Conservation (phyloP, 306 rosid species). For the Albizia julibrissin region DNA sequence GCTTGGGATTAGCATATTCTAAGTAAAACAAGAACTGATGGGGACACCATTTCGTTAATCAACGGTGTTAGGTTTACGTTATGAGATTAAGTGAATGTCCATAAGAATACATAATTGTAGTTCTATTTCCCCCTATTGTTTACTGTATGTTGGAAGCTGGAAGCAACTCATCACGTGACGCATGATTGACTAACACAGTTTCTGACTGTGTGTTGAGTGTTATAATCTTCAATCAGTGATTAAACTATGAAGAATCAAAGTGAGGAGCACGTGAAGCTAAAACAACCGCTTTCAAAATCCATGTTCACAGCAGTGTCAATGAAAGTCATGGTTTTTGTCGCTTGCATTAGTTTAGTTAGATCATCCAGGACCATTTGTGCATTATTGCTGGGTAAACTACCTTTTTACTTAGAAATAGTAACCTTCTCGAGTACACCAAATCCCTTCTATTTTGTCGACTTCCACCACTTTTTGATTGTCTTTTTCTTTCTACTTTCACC, state of each 20-base stretch:
- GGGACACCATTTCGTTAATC: background rate
- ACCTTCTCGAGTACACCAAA: constrained; percentile 18
- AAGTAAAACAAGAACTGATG: background rate
- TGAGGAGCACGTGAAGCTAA: constrained; percentile 46
- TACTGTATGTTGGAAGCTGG: constrained; percentile 26
- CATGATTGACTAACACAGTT: constrained; percentile 35
- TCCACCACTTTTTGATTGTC: constrained; percentile 8
- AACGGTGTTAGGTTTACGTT: constrained; percentile 10
- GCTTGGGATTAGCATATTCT: constrained; percentile 29
- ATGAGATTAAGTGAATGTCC: background rate
- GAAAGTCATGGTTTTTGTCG: background rate
- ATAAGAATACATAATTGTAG: background rate
- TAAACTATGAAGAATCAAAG: constrained; percentile 40
- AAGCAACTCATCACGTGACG: constrained; percentile 44
- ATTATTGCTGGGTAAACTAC: constrained; percentile 27
- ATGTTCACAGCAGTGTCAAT: constrained; percentile 32
- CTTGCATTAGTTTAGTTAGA: constrained; percentile 6
- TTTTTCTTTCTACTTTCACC: constrained; percentile 8
- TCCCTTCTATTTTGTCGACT: constrained; percentile 34
- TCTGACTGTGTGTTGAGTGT: constrained; percentile 35
- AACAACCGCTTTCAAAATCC: constrained; percentile 33
- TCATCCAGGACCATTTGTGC: background rate
- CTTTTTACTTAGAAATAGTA: constrained; percentile 6
- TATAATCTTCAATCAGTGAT: constrained; percentile 24
- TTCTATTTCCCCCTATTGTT: background rate